Conservation (phyloP, 805 yeast genomes). For the Debaryomyces hansenii region DNA sequence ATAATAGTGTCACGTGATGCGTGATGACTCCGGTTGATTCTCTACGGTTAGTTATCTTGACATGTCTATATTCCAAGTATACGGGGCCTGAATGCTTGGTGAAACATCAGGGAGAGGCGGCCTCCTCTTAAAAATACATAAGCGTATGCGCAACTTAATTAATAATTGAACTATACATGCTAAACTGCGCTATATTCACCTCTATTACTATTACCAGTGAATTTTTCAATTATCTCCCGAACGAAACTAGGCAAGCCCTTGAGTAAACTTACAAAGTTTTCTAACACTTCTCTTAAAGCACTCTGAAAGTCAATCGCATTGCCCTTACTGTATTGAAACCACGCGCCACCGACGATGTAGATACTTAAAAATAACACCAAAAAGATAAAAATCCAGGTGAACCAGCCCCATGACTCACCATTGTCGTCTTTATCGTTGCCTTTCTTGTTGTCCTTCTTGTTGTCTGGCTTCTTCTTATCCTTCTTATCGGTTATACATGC, state of each 20-base stretch:
- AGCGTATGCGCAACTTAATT: too few species aligned
- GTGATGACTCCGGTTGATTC: background rate
- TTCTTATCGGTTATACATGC: slow-evolving; percentile 40
- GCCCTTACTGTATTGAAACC: slow-evolving; percentile 72
- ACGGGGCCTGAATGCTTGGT: too few species aligned
- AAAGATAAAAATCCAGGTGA: slow-evolving; percentile 78
- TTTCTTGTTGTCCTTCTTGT: slow-evolving; percentile 17
- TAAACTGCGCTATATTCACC: slow-evolving; percentile 95
- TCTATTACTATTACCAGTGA: slow-evolving; percentile 62
- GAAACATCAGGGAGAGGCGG: too few species aligned
- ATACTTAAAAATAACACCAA: slow-evolving; percentile 67
- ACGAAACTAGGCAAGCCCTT: slow-evolving; percentile 64
- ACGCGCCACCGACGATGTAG: slow-evolving; percentile 71
- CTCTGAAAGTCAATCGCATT: slow-evolving; percentile 72
- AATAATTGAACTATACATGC: slow-evolving; percentile 6
- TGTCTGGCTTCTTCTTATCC: slow-evolving; percentile 22
- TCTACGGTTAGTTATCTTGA: background rate
- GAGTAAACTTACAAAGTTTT: slow-evolving; percentile 58
- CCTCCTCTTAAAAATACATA: too few species aligned
- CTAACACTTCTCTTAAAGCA: slow-evolving; percentile 70
- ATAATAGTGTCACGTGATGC: background rate
- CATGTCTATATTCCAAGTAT: too few species aligned
- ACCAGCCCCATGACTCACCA: slow-evolving; percentile 72
- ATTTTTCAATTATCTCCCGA: slow-evolving; percentile 64
- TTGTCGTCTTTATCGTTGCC: slow-evolving; percentile 9